These are phyloP conservation scores for Boletellus sp. DNA, from an alignment of 1,284 basidiomycete genomes.

Conservation along the genomic window DNA sequence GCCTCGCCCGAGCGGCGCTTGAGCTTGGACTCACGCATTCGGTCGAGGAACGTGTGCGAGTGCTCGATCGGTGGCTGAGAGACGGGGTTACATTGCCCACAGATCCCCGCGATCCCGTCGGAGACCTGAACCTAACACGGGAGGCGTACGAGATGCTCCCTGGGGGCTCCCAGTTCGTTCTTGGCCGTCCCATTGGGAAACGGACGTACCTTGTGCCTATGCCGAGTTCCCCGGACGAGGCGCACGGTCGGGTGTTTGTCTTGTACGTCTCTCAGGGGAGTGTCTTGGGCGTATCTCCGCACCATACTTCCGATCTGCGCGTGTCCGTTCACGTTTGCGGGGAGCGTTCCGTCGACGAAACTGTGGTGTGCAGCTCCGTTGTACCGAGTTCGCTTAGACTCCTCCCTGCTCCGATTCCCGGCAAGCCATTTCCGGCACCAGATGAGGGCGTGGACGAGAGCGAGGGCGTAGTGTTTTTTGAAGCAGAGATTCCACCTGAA, in stretches of 20 bases:
- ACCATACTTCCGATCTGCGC: slow-evolving; percentile 39
- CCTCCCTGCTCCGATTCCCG: slow-evolving; percentile 55
- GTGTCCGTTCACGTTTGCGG: slow-evolving; percentile 46
- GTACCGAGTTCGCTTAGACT: slow-evolving; percentile 49
- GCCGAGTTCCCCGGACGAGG: slow-evolving; percentile 14
- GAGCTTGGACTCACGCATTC: slow-evolving; percentile 50
- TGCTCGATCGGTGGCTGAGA: slow-evolving; percentile 62
- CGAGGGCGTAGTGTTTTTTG: slow-evolving; percentile 64
- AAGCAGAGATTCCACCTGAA: slow-evolving; percentile 40
- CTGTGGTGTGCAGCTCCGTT: slow-evolving; percentile 38
- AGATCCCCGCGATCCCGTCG: not conserved
- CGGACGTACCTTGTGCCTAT: slow-evolving; percentile 52
- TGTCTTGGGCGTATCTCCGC: slow-evolving; percentile 48
- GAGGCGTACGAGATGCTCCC: slow-evolving; percentile 37
- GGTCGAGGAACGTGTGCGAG: slow-evolving; percentile 28
- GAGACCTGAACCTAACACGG: slow-evolving; percentile 11
- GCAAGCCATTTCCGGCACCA: slow-evolving; percentile 56
- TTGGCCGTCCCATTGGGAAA: slow-evolving; percentile 43
- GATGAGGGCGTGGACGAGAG: slow-evolving; percentile 68
- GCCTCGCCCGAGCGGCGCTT: slow-evolving; percentile 75
- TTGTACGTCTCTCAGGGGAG: slow-evolving; percentile 60
- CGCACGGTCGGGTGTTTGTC: slow-evolving; percentile 36
- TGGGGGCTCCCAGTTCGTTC: slow-evolving; percentile 36
- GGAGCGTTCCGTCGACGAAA: slow-evolving; percentile 15
- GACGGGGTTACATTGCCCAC: slow-evolving; percentile 50